These are phyloP conservation scores for Syzygium aqueum DNA, from an alignment of 345 rosid genomes.

Conservation along the genomic window DNA sequence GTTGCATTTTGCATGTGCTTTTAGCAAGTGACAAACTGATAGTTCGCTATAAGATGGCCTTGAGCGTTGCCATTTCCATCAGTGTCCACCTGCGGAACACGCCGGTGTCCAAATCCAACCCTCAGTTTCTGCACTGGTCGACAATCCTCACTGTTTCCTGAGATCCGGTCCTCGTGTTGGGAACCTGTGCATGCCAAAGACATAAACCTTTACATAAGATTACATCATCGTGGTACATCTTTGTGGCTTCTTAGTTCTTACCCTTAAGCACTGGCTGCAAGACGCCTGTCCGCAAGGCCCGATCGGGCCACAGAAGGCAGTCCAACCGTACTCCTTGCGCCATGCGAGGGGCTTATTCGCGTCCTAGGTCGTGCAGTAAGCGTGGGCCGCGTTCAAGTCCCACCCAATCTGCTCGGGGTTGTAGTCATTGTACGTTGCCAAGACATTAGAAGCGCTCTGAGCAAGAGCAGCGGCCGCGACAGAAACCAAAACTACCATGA, in stretches of 20 bases:
- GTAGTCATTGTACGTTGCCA: constrained; percentile 44
- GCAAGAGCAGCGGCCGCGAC: not conserved
- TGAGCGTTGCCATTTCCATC: constrained; percentile 18
- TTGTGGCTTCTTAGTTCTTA: not conserved
- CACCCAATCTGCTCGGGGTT: constrained; percentile 40
- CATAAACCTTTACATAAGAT: not conserved
- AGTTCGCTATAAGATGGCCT: constrained; percentile 37
- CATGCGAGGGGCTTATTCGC: constrained; percentile 33
- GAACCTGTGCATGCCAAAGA: constrained; percentile 18
- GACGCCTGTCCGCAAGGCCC: constrained; percentile 12
- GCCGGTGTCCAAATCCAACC: constrained; percentile 35
- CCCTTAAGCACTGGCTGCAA: not conserved
- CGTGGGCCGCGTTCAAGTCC: constrained; percentile 28
- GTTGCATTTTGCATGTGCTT: not conserved
- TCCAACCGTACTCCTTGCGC: constrained; percentile 43
- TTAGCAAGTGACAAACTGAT: constrained; percentile 29
- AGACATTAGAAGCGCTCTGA: constrained; percentile 27
- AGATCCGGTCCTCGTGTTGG: constrained; percentile 29
- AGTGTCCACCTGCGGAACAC: constrained; percentile 27
- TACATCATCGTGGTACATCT: not conserved
- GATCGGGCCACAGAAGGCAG: constrained; percentile 32
- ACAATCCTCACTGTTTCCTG: constrained; percentile 37
- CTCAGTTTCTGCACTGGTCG: constrained; percentile 43
- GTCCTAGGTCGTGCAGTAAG: constrained; percentile 42
- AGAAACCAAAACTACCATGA: not conserved